Base-by-base conservation (phyloP, 257 asterid genomes). In the Solanum sitiens region DNA sequence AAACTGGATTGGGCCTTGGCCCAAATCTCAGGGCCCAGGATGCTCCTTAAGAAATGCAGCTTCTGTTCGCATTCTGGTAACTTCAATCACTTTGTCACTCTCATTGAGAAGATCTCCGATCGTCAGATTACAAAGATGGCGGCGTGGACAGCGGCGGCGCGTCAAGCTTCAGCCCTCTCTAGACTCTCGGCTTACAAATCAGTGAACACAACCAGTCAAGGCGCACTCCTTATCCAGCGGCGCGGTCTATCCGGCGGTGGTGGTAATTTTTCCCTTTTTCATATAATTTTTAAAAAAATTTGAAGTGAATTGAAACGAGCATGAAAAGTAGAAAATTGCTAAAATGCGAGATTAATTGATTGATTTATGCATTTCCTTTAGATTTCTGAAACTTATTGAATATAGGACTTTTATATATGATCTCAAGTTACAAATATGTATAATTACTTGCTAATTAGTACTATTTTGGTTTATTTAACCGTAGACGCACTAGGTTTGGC, bases 171-270 rank as follows among this genome's bases (percentile, higher is more conserved):
- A 79, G 90, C 87, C 27, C 45, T 92, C 44, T 80, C 89, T 82
- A 87, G 94, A 71, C 77, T 91, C 59, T 91, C 95, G 71, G 32
- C 89, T 86, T 87, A 86, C 47, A 91, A 65, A 85, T 89, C 94
- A 72, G 86, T 90, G n/a, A 61, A 89, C 25, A 21, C 72, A 50
- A 72, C 89, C n/a, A 75, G 84, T 47, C 92, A 90, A 86, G 90
- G 91, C 53, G 87, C 93, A 39, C 53, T 40, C 86, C 88, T 93
- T 39, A 89, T 93, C 85, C 93, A 92, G 89, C 95, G 95, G 86
- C 93, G 95, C 8, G 93, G 95, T 33, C 89, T 93, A 89, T 91
- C 96, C 92, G 90, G 92, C 89, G 92, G 94, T 32, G 95, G 91
- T 44, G 95, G 94, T 93, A 87, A 68, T 56, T 63, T 89, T 25